Percentiles rank a stretch among this genome's conserved stretches.
Evolutionary conservation across 352 stramenopile species (phyloP).

Genomic region (Phytopythium ostracodes): DNA sequence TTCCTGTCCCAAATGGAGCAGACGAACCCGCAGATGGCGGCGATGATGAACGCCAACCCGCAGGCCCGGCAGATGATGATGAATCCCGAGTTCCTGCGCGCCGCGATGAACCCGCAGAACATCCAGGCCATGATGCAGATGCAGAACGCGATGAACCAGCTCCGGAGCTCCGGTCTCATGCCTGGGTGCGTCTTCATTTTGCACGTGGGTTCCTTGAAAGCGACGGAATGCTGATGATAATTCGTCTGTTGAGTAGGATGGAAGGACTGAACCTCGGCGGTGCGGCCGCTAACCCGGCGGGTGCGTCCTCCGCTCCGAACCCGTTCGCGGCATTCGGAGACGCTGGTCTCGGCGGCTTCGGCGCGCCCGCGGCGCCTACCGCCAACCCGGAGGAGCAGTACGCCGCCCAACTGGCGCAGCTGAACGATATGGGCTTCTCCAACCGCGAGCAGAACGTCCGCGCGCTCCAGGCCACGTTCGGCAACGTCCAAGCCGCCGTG

Average conservation of each 20-base stretch:
- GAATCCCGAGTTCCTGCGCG: constrained; percentile 82
- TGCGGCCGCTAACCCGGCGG: constrained; percentile 9
- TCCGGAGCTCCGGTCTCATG: constrained; percentile 64
- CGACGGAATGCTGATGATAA: neutral
- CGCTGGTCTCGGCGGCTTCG: constrained; percentile 25
- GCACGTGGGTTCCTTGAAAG: too few relatives aligned
- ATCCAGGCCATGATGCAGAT: constrained; percentile 91
- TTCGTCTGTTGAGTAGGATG: constrained; percentile 22
- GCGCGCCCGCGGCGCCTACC: constrained; percentile 26
- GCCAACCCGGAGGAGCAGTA: constrained; percentile 84
- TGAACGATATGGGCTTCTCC: constrained; percentile 90
- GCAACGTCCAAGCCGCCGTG: constrained; percentile 89
- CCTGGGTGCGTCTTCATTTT: constrained; percentile 34
- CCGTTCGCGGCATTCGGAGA: constrained; percentile 48
- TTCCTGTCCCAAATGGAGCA: constrained; percentile 85
- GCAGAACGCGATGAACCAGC: constrained; percentile 85
- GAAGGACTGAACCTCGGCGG: constrained; percentile 44
- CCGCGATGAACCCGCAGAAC: constrained; percentile 89
- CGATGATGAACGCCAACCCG: constrained; percentile 85
- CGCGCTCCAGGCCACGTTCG: constrained; percentile 77
- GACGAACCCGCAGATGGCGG: constrained; percentile 88
- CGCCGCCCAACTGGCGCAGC: constrained; percentile 84
- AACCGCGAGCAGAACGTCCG: constrained; percentile 87
- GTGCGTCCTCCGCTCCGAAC: constrained; percentile 23
- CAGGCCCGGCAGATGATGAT: constrained; percentile 88